These are phyloP conservation scores for Penicillium bovifimosum DNA, from an alignment of 495 filamentous ascomycete genomes.

Conservation along the genomic window DNA sequence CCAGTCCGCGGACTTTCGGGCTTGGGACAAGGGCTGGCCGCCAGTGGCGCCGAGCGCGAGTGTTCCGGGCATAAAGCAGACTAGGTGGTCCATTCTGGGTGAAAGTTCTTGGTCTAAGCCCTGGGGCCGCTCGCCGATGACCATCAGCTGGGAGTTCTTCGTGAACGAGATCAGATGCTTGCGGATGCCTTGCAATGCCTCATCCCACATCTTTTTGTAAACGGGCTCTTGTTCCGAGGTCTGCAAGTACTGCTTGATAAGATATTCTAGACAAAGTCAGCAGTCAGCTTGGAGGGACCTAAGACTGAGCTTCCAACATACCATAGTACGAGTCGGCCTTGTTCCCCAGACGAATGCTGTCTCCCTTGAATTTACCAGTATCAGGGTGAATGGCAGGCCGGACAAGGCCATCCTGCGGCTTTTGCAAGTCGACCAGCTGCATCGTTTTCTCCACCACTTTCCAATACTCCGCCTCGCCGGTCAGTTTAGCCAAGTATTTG, in stretches of 20 bases:
- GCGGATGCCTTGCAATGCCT: conserved; percentile 76
- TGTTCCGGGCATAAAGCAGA: conserved; percentile 95
- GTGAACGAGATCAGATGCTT: conserved; percentile 91
- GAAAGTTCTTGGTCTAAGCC: conserved; percentile 60
- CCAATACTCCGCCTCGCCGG: conserved; percentile 90
- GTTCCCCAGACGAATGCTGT: conserved; percentile 86
- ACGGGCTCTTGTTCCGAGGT: conserved; percentile 80
- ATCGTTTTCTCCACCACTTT: conserved; percentile 85
- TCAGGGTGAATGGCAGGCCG: conserved; percentile 87
- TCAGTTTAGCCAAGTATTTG: conserved; percentile 94
- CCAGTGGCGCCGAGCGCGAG: conserved; percentile 86
- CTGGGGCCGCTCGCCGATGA: conserved; percentile 77
- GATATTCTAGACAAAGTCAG: conserved; percentile 58
- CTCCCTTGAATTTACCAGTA: conserved; percentile 67
- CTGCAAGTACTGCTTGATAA: conserved; percentile 95
- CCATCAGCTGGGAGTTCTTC: conserved; percentile 68
- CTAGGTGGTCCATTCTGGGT: conserved; percentile 97
- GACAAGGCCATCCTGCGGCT: conserved; percentile 72
- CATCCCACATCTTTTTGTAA: conserved; percentile 89
- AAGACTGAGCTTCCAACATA: conserved; percentile 20
- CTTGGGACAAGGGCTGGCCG: conserved; percentile 66
- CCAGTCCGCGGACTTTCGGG: conserved; percentile 67
- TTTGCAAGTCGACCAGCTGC: conserved; percentile 76
- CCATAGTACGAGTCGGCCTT: conserved; percentile 94
- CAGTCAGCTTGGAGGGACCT: not conserved